Conservation (phyloP, 495 filamentous ascomycete genomes). For the Lasiosphaeris hirsuta region DNA sequence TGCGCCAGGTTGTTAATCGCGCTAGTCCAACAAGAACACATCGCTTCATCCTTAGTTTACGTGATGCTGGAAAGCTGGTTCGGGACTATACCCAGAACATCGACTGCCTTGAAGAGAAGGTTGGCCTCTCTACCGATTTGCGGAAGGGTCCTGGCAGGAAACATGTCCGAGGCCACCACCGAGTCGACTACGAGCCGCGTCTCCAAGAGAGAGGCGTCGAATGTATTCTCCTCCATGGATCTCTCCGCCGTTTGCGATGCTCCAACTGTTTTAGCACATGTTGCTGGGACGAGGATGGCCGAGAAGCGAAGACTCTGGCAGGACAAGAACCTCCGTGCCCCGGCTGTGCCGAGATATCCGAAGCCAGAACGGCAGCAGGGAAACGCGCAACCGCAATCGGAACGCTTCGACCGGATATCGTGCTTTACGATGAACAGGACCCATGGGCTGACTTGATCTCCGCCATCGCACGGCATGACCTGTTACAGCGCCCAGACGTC, state of each 20-base stretch:
- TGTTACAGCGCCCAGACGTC: too few relatives aligned
- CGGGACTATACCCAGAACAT: slow-evolving; percentile 21
- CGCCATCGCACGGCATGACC: slow-evolving; percentile 14
- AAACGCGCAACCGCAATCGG: slow-evolving; percentile 13
- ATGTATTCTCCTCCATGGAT: too few relatives aligned
- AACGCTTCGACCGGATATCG: slow-evolving; percentile 12
- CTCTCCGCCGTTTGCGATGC: slow-evolving; percentile 16
- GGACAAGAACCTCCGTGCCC: slow-evolving; percentile 8
- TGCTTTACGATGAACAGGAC: too few relatives aligned
- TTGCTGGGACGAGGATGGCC: slow-evolving; percentile 11
- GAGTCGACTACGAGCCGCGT: slow-evolving; percentile 6
- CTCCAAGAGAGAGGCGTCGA: slow-evolving; percentile 10
- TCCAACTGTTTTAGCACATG: slow-evolving; percentile 10
- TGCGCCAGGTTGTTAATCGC: slow-evolving; percentile 8
- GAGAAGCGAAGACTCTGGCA: slow-evolving; percentile 14
- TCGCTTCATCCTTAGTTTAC: too few relatives aligned
- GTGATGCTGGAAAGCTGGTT: slow-evolving; percentile 15
- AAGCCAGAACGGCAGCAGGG: slow-evolving; percentile 13
- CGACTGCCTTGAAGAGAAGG: slow-evolving; percentile 18
- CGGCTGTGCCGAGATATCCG: slow-evolving; percentile 14
- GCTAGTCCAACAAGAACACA: too few relatives aligned
- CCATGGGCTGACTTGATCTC: slow-evolving; percentile 16
- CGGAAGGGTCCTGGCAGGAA: slow-evolving; percentile 12
- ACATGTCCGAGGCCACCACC: too few relatives aligned
- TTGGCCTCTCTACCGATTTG: slow-evolving; percentile 16